Base-by-base conservation (phyloP, 495 filamentous ascomycete species). In the Trypethelium eluteriae region DNA sequence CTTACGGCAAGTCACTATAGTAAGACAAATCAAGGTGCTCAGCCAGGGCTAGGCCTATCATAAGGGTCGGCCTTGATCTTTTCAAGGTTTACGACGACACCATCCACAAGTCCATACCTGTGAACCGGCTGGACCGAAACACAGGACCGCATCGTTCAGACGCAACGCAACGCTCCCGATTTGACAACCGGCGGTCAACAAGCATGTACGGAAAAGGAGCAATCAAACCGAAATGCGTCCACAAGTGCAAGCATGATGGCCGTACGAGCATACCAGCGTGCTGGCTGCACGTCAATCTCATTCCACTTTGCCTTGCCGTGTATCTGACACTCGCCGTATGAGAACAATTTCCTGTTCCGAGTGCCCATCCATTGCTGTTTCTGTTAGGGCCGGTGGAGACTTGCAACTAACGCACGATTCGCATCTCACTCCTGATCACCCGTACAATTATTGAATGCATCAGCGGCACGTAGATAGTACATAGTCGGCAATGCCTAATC, bases 51-150 rank as follows among this genome's bases (percentile, higher is more conserved):
- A 18, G 49, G 16, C 53, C 53, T 59, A 59, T 36, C 36, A 59
- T 25, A n/a, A 59, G 18, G 25, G 53, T 18, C 53, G 7, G 36
- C 53, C 6, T 4, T 59, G 6, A 34, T 59, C 18, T 59, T 53
- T 59, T 59, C 53, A 59, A 59, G 53, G 53, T 59, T 59, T 59
- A 59, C 53, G 53, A 53, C 49, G 49, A 59, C 53, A 59, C 53
- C 53, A 59, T 59, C 53, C 32, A 59, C 6, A 35, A 59, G 53
- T 59, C 36, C 25, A 59, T 59, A 34, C 53, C 53, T 36, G 53
- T 59, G 53, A 32, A 35, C 53, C 18, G 36, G 53, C 53, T 59
- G 53, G 53, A 59, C 36, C 53, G 53, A 59, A 59, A 59, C 53
- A 59, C 53, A 59, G 53, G 53, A 59, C 36, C 53, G 53, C 53